phyloP scores from a whole-genome alignment of 257 asterid genomes.

The Thymus quinquecostatus region DNA sequence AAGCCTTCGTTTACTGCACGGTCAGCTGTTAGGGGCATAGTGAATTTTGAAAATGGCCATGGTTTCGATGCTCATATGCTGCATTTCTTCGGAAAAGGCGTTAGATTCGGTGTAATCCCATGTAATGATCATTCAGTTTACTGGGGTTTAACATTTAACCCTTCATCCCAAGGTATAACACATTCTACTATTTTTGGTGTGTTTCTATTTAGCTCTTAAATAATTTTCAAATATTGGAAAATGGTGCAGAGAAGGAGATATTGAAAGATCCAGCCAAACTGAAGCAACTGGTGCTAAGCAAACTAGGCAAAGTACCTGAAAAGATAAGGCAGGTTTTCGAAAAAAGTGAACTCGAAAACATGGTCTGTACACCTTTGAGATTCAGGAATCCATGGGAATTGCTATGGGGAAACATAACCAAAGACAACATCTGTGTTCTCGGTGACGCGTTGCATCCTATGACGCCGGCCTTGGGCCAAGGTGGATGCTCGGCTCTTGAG shows the following conservation, averaged over 20 bases:
- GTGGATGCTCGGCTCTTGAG: slow-evolving; percentile 18
- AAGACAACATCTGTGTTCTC: slow-evolving; percentile 2
- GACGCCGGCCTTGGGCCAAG: slow-evolving; percentile 22
- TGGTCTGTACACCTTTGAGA: slow-evolving; percentile 3
- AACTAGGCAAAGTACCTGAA: slow-evolving; percentile 3
- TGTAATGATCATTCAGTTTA: slow-evolving; percentile 4
- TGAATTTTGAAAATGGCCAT: slow-evolving; percentile 9
- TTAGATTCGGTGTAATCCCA: slow-evolving; percentile 12
- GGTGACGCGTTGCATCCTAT: slow-evolving; percentile 26
- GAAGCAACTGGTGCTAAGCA: slow-evolving; percentile 18
- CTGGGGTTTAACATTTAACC: slow-evolving; percentile 6
- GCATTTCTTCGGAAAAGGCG: slow-evolving; percentile 18
- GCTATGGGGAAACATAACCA: slow-evolving; percentile 21
- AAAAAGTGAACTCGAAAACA: not conserved
- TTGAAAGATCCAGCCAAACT: slow-evolving; percentile 9
- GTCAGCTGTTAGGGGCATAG: not conserved
- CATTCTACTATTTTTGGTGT: not conserved
- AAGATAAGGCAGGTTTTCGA: not conserved
- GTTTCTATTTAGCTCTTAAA: not conserved
- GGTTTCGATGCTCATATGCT: not conserved
- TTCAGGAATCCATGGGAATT: slow-evolving; percentile 21
- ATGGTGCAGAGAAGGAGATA: slow-evolving; percentile 9
- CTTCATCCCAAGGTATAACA: slow-evolving; percentile 14
- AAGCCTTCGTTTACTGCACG: not conserved
- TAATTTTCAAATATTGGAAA: not conserved